Evolutionary conservation across 2,329 filamentous ascomycete species (phyloP), one percentile per base, ranked within the genome.

Genomic region (Penicillium sp.): DNA sequence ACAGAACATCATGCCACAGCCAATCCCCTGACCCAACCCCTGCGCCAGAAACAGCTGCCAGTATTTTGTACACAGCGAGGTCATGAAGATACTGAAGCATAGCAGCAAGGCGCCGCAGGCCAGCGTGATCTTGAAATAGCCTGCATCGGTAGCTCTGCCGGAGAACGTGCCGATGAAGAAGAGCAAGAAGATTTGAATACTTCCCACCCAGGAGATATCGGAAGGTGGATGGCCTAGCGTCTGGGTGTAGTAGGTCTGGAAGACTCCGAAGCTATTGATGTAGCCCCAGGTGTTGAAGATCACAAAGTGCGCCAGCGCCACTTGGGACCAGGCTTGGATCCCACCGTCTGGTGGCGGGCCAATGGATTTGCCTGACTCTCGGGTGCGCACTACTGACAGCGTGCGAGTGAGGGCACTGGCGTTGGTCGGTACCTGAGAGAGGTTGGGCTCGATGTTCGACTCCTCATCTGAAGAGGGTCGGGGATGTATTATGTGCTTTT

Each of bases 261-360:
- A 85, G 3, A 80, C 77, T 3, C 82, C 82, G 55, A 83, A 84
- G n/a, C 79, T 78, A 42, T 77, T 79, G 62, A 81, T 75, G 54
- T 78, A 80, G 4, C 75, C 75, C 77, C 83, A 86, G 1, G 82
- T 82, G 59, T 80, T 83, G 66, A 84, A 81, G 60, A 82, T 81
- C 43, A 83, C 74, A 45, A 81, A 69, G 61, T 82, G 82, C 2
- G 72, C 77, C 10, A 82, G 72, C 2, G 76, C 72, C 3, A 81
- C 81, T 61, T 85, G 83, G 0, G 76, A 69, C 82, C 82, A 85
- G n/a, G 83, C 83, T 31, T 72, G 64, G 27, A 79, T 62, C 1
- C 83, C 83, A 7, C 82, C 82, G 51, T 85, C 75, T 5, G 75
- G 75, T 10, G 75, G 72, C 11, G 73, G 75, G 0, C 72, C 73